Percentiles rank a stretch among this genome's conserved stretches.
These are phyloP conservation scores for Macadamia tetraphylla DNA, from an alignment of 164 flowering plant genomes.

Conservation along the genomic window DNA sequence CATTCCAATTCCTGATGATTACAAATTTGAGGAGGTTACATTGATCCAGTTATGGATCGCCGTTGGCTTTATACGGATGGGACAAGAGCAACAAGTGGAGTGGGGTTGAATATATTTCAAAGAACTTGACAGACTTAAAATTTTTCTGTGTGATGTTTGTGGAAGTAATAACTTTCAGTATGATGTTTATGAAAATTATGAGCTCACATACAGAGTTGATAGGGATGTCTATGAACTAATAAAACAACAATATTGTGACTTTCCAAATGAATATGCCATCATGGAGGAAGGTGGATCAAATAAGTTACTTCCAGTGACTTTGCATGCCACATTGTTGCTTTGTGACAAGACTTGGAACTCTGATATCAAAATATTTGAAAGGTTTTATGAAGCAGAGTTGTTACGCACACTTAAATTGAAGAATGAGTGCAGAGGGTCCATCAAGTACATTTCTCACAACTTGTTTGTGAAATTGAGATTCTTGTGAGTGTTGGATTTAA, in stretches of 20 bases:
- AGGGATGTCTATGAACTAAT: background rate
- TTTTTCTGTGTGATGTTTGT: background rate
- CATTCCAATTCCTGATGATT: background rate
- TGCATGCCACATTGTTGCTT: background rate
- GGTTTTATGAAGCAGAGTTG: background rate
- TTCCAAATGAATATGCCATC: background rate
- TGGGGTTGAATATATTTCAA: background rate
- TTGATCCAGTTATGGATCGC: background rate
- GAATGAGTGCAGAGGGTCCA: background rate
- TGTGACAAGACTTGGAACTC: background rate
- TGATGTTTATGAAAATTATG: background rate
- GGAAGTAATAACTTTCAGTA: too few species aligned
- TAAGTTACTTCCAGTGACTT: background rate
- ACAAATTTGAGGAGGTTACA: background rate
- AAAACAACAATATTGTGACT: background rate
- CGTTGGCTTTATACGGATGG: background rate
- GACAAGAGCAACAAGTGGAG: background rate
- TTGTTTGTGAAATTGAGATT: background rate
- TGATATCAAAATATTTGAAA: background rate
- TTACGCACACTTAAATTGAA: background rate
- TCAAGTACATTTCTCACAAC: background rate
- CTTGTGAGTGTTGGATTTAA: background rate
- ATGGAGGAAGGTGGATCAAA: background rate
- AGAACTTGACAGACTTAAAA: background rate
- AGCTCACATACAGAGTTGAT: background rate